Conservation (phyloP, 1,284 basidiomycete species). For the Ceratobasidium sp. region DNA sequence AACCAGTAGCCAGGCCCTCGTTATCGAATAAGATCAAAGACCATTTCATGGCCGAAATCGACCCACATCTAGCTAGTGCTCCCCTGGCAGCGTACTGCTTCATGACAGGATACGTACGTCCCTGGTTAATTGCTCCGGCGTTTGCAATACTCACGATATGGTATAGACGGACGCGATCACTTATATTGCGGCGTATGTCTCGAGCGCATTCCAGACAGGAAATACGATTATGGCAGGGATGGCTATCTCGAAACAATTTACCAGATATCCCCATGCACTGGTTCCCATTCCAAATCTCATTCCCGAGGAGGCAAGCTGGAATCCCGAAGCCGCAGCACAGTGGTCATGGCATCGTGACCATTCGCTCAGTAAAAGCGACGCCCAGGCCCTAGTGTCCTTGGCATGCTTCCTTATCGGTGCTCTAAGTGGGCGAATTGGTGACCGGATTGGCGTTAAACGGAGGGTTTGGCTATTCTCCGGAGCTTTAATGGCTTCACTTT, state of each 20-base stretch:
- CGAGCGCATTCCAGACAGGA: slow-evolving; percentile 82
- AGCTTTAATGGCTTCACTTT: slow-evolving; percentile 73
- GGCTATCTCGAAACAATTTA: slow-evolving; percentile 19
- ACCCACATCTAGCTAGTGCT: slow-evolving; percentile 62
- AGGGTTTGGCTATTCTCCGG: slow-evolving; percentile 77
- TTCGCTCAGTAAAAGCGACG: slow-evolving; percentile 75
- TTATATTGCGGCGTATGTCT: slow-evolving; percentile 82
- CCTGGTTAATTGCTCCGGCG: too few species aligned
- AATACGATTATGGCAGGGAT: slow-evolving; percentile 35
- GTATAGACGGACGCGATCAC: slow-evolving; percentile 70
- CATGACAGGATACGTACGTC: slow-evolving; percentile 74
- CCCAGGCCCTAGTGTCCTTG: slow-evolving; percentile 80
- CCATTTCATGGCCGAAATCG: slow-evolving; percentile 62
- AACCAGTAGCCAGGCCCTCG: neutral
- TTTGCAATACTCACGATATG: too few species aligned
- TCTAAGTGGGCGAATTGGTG: slow-evolving; percentile 72
- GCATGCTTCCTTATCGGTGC: slow-evolving; percentile 76
- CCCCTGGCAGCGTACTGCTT: slow-evolving; percentile 81
- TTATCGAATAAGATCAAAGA: slow-evolving; percentile 17
- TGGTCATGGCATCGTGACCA: slow-evolving; percentile 33
- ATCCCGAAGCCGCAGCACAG: neutral
- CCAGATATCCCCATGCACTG: slow-evolving; percentile 31
- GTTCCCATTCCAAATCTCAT: slow-evolving; percentile 38
- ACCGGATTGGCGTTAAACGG: slow-evolving; percentile 71
- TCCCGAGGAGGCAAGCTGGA: neutral